Base-by-base conservation (phyloP, 108 stramenopile genomes). In the Nannochloropsis gaditana region DNA sequence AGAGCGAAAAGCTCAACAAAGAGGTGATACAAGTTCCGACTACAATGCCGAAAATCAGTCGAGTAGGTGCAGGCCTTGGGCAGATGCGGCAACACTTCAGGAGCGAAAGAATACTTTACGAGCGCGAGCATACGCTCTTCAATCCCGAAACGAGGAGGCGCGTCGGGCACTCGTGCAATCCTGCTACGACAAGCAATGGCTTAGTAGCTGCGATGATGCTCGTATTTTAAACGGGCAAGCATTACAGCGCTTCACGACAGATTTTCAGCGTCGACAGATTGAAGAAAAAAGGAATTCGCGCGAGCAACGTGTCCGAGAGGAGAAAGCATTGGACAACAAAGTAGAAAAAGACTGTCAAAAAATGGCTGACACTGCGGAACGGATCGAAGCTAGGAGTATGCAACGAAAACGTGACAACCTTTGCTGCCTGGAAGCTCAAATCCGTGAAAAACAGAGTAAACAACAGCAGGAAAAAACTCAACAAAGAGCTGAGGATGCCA, bases 161-260 rank as follows among this genome's bases (percentile, higher is more conserved):
- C 59, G 59, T 73, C 59, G 59, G 59, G 45, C 83, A 87, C 93
- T 90, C 79, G 92, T 94, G 1, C 83, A 90, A 81, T 82, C 92
- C 44, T 92, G 92, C 81, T 93, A 92, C 87, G 85, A 92, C 43
- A 79, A 88, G 47, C 94, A 93, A 84, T 93, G 93, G 93, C 86
- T 90, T 1, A 93, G 92, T 79, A 80, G 91, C 42, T 92, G 92
- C 83, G 93, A 94, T 42, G 93, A 93, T n/a, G 86, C 93, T 41
- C 90, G 94, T 43, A 91, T 89, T 82, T 84, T 93, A 17, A 91
- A 93, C 80, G 91, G 91, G 9, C 90, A 90, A 47, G 92, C 90
- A 10, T 43, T 92, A 43, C 83, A 91, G 80, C 85, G 90, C 43
- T 80, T 91, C 42, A 43, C 83, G 82, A 84, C 87, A 79, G 91